A percentile compares a stretch with the other conserved stretches of the same genome.
phyloP scores from a whole-genome alignment of 805 yeast species.

The Starmerella apis region DNA sequence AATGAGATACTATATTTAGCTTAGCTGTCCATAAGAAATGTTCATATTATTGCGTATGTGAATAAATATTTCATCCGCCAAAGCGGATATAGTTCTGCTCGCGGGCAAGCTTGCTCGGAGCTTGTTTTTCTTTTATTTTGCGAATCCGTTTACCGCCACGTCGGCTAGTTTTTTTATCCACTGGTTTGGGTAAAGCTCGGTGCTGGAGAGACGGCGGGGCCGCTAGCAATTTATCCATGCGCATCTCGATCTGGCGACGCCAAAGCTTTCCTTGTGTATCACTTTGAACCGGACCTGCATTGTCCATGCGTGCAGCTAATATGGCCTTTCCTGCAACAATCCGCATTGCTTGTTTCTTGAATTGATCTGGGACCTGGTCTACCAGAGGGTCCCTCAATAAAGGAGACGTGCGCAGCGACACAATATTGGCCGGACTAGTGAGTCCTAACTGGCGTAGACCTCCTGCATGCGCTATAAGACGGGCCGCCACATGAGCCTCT shows the following conservation, averaged over 20 bases:
- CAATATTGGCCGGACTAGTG: conserved; percentile 74
- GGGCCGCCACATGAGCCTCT: conserved; percentile 64
- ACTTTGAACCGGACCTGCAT: conserved; percentile 36
- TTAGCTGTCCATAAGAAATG: too few species aligned
- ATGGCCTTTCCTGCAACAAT: conserved; percentile 69
- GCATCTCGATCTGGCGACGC: conserved; percentile 48
- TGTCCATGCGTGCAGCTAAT: conserved; percentile 68
- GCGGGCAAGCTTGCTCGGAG: conserved; percentile 66
- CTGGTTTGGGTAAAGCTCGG: conserved; percentile 64
- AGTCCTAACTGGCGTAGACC: conserved; percentile 54
- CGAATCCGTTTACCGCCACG: conserved; percentile 78
- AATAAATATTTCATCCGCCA: conserved; percentile 44
- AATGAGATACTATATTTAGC: too few species aligned
- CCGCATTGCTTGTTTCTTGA: conserved; percentile 56
- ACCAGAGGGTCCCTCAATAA: conserved; percentile 31
- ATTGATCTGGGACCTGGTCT: conserved; percentile 22
- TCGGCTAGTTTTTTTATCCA: conserved; percentile 64
- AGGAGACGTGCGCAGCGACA: conserved; percentile 36
- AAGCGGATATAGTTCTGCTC: conserved; percentile 79
- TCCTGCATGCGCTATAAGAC: conserved; percentile 56
- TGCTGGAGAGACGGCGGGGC: conserved; percentile 61
- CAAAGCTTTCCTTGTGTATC: conserved; percentile 51
- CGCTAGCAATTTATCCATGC: conserved; percentile 58
- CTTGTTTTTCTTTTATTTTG: conserved; percentile 69
- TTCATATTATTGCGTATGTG: too few species aligned